Base-by-base conservation (phyloP, 176 grass and related monocot genomes). In the Poa pratensis region DNA sequence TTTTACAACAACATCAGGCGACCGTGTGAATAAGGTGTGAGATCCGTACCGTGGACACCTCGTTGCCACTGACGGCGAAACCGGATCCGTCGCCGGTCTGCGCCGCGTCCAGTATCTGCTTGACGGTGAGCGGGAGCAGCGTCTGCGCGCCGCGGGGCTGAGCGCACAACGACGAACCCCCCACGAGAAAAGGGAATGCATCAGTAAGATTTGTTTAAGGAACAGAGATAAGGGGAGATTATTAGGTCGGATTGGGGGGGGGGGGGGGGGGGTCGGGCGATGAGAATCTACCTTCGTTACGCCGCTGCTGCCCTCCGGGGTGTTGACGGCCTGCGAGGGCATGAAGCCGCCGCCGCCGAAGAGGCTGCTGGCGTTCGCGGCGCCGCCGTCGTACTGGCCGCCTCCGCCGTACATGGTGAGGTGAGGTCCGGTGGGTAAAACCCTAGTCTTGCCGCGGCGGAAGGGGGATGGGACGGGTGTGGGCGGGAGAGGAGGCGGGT, bases 261-360 rank as follows among this genome's bases (percentile, higher is more conserved):
- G 24, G 15, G 24, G 24, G 9, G 55, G 49, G 51, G 11, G 12
- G 24, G 24, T 28, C 60, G 24, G 60, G 60, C 0, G 62, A 19
- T 65, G 8, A 46, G 3, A 14, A 60, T 9, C 3, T 9, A 98
- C 96, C 93, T 94, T 98, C 53, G 77, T 76, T 80, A 86, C 50
- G 57, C 78, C 70, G 59, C 85, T 3, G 83, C 77, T 40, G 10
- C 87, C 77, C 15, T 98, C 96, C 62, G 81, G 40, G 32, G 86
- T 80, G 77, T 83, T 86, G 26, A 91, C 90, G 49, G 89, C 82
- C 84, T 98, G 93, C 61, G 96, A 95, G 68, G 91, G 93, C 93
- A 98, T 95, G 89, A 98, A 98, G 6, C 93, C 96, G 6, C 93
- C 96, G 16, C 96, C 96, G 77, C 87, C 59, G 81, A 98, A 98